These are phyloP conservation scores for Ampelocalamus luodianensis DNA, from an alignment of 176 grass and related monocot species.

Conservation along the genomic window DNA sequence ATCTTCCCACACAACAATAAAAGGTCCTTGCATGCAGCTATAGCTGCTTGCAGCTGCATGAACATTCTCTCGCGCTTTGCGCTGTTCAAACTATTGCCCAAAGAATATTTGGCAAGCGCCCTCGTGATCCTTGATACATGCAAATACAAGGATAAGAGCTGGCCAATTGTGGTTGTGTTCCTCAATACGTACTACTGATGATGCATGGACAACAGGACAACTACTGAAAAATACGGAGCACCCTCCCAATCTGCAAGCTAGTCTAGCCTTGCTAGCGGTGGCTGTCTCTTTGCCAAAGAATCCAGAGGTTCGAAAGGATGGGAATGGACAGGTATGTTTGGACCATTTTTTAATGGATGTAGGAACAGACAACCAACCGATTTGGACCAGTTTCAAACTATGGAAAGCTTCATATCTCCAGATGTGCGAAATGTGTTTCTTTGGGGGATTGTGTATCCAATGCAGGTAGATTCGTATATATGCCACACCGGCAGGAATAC, in stretches of 20 bases:
- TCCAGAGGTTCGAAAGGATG: background rate
- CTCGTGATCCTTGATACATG: background rate
- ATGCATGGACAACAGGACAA: too few species aligned
- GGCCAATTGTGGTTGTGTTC: background rate
- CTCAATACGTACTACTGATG: background rate
- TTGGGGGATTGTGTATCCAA: background rate
- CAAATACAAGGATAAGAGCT: background rate
- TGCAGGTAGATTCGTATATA: background rate
- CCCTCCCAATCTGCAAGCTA: background rate
- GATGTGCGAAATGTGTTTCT: background rate
- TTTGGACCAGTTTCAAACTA: background rate
- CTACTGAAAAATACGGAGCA: background rate
- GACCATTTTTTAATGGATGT: background rate
- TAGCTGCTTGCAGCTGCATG: background rate
- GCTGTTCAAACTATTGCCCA: too few species aligned
- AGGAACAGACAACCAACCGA: background rate
- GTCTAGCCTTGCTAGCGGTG: background rate
- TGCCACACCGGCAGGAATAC: background rate
- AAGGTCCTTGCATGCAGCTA: too few species aligned
- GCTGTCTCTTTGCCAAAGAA: background rate
- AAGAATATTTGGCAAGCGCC: too few species aligned
- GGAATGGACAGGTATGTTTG: background rate
- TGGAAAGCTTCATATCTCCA: background rate
- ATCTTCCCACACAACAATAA: background rate
- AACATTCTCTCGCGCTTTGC: background rate